Conservation (phyloP, 345 rosid genomes). For the Streptanthus diversifolius region DNA sequence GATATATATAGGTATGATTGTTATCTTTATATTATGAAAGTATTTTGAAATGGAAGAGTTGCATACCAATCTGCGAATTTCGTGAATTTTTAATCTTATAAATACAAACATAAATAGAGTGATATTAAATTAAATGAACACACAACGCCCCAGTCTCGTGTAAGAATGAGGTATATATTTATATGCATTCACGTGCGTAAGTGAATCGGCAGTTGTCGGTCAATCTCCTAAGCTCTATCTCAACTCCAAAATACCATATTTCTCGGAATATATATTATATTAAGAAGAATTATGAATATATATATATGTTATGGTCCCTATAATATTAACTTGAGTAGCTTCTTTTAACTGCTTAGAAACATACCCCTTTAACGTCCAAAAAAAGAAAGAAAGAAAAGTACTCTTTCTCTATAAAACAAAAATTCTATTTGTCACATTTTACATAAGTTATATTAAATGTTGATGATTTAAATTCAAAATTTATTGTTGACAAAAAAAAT, state of each 20-base stretch:
- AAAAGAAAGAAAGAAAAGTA: too few species aligned
- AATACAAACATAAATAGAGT: background rate
- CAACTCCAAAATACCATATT: background rate
- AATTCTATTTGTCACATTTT: too few species aligned
- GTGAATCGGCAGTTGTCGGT: conserved; percentile 64
- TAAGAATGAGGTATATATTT: conserved; percentile 38
- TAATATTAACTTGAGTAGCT: background rate
- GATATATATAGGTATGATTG: background rate
- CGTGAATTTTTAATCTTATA: background rate
- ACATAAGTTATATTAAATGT: background rate
- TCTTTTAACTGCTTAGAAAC: background rate
- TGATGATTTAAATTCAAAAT: background rate
- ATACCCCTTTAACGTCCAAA: too few species aligned
- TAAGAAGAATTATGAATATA: background rate
- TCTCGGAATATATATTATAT: too few species aligned
- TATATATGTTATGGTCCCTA: background rate
- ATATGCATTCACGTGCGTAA: conserved; percentile 74
- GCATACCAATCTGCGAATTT: background rate
- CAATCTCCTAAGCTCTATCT: conserved; percentile 37
- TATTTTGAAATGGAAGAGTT: background rate
- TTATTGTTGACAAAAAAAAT: too few species aligned
- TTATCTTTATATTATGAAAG: background rate
- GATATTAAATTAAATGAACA: background rate
- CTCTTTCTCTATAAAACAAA: too few species aligned
- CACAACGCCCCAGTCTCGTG: conserved; percentile 30